Evolutionary conservation across 2,329 filamentous ascomycete species (phyloP), one percentile per base, ranked within the genome.

Genomic region (Xylaria sp.): DNA sequence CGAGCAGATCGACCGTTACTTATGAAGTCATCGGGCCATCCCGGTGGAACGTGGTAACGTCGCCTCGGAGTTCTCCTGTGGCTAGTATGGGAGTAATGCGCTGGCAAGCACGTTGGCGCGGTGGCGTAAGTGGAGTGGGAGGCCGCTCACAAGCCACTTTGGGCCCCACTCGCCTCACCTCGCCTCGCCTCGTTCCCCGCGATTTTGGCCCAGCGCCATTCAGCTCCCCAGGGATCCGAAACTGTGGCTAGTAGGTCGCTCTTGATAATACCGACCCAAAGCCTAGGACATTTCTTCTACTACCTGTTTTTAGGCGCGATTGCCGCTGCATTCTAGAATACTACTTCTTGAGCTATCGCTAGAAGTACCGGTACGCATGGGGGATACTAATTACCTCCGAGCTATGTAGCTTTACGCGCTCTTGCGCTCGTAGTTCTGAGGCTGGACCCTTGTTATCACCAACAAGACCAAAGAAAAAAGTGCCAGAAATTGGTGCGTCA

Each of bases 71-170:
- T 32, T 52, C 46, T 57, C 28, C 57, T 70, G 70, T 72, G 70
- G 70, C 70, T 68, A 54, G 28, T 58, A 25, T n/a, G 15, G 56
- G 12, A 20, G 15, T 25, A 18, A 15, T 55, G 57, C 4, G 61
- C 46, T 63, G 64, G 65, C 56, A 65, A 15, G 15, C 46, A 51
- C 48, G 65, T 54, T 66, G 68, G 68, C 64, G 41, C 15, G 65
- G 68, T 63, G 65, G 61, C 65, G 61, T 50, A 60, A 13, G 62
- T 63, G 51, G 50, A 51, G 32, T 62, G 48, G 70, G 70, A 70
- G 70, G 70, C 70, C 68, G 70, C 65, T 70, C 65, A 60, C 68
- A 46, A 72, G 68, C 63, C 66, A 63, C 68, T 55, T 64, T 65
- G 46, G 32, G 23, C 25, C 23, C 23, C 23, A 39, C 54, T 68